phyloP scores from a whole-genome alignment of 2,329 filamentous ascomycete genomes.

The Fusarium sp. region DNA sequence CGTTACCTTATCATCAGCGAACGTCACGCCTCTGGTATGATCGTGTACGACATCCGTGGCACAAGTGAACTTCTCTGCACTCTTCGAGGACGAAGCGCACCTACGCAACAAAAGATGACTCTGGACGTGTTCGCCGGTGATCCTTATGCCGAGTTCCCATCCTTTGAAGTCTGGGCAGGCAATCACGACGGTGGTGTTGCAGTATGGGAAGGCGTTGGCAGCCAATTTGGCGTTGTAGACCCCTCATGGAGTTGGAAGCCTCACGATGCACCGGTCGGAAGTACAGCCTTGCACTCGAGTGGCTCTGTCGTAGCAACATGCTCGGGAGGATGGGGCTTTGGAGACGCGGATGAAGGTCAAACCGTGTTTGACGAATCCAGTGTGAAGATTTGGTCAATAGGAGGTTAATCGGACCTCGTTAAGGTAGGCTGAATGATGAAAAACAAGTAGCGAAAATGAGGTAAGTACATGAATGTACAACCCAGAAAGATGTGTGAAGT shows the following conservation, averaged over 20 bases:
- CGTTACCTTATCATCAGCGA: constrained; percentile 72
- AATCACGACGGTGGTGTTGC: constrained; percentile 64
- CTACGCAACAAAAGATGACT: constrained; percentile 66
- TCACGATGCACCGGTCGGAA: constrained; percentile 61
- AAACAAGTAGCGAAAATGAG: background rate
- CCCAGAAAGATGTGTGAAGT: background rate
- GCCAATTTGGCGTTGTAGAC: constrained; percentile 55
- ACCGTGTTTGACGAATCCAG: constrained; percentile 42
- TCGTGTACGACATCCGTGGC: constrained; percentile 72
- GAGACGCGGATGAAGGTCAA: constrained; percentile 1
- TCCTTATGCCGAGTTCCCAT: constrained; percentile 46
- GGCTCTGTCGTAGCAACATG: constrained; percentile 68
- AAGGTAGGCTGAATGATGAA: background rate
- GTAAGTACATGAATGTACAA: background rate
- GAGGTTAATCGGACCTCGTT: constrained; percentile 9
- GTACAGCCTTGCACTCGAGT: constrained; percentile 62
- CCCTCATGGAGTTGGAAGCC: constrained; percentile 63
- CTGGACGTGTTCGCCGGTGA: constrained; percentile 64
- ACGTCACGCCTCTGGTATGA: constrained; percentile 63
- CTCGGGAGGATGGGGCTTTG: constrained; percentile 62
- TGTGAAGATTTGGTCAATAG: constrained; percentile 44
- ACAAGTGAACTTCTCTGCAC: constrained; percentile 67
- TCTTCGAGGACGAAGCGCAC: constrained; percentile 61
- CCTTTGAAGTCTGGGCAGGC: constrained; percentile 73
- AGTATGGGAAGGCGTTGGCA: constrained; percentile 69